Percentiles rank a stretch among this genome's conserved stretches.
These are phyloP conservation scores for Picochlorum costavermella DNA, from an alignment of 139 green algal species.

Conservation along the genomic window DNA sequence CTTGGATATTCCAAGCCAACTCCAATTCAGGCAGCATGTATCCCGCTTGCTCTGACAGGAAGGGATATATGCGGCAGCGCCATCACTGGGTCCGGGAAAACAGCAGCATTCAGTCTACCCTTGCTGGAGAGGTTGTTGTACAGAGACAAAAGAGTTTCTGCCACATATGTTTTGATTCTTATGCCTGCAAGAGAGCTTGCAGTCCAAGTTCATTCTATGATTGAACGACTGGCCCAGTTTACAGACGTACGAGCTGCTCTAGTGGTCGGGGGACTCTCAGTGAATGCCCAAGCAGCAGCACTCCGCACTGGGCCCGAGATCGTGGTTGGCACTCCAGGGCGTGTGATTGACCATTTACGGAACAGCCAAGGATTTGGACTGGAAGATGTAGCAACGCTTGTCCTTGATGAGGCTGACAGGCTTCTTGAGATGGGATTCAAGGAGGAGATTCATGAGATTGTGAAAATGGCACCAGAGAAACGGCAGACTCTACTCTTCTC, in stretches of 20 bases:
- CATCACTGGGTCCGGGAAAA: conserved; percentile 96
- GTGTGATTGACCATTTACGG: conserved; percentile 89
- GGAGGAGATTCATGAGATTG: conserved; percentile 72
- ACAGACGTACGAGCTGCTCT: conserved; percentile 81
- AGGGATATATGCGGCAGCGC: conserved; percentile 91
- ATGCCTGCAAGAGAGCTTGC: conserved; percentile 88
- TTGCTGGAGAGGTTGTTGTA: conserved; percentile 89
- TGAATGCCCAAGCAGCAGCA: conserved; percentile 70
- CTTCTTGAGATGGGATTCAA: conserved; percentile 86
- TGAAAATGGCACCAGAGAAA: conserved; percentile 67
- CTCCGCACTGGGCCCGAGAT: conserved; percentile 73
- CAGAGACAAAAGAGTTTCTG: conserved; percentile 48
- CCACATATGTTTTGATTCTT: conserved; percentile 74
- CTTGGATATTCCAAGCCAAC: conserved; percentile 88
- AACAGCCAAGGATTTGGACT: conserved; percentile 84
- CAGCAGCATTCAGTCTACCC: conserved; percentile 89
- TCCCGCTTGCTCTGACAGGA: conserved; percentile 84
- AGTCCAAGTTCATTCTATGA: conserved; percentile 93
- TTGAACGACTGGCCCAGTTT: conserved; percentile 84
- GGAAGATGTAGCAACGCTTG: conserved; percentile 77
- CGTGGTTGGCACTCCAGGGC: conserved; percentile 83
- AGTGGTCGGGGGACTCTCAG: conserved; percentile 87
- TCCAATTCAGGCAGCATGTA: conserved; percentile 93
- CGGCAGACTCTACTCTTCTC: conserved; percentile 95
- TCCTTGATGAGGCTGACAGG: conserved; percentile 93